These are phyloP conservation scores for Cordyceps cateniannulata DNA, from an alignment of 2,329 filamentous ascomycete species.

Conservation along the genomic window DNA sequence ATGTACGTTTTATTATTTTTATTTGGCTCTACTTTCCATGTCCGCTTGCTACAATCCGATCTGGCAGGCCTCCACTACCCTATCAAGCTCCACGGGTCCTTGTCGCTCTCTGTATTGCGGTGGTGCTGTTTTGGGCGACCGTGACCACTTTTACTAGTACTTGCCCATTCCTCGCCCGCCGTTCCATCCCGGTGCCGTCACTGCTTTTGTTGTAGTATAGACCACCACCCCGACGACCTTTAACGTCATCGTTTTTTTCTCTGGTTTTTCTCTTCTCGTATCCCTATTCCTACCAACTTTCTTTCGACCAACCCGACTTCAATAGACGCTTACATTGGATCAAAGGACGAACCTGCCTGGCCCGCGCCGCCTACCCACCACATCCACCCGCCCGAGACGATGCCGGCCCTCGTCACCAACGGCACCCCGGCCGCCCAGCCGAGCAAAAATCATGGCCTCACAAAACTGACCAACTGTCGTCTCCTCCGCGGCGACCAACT, in stretches of 20 bases:
- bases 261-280: not conserved
- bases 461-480: slow-evolving; percentile 85
- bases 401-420: slow-evolving; percentile 41
- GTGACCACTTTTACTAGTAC: slow-evolving; percentile 7
- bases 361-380: not conserved
- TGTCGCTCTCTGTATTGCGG: not conserved
- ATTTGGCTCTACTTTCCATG: not conserved
- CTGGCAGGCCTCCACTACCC: not conserved
- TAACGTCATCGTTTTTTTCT: not conserved
- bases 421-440: slow-evolving; percentile 18
- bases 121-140: slow-evolving; percentile 11
- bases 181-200: not conserved
- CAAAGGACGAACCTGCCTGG: not conserved
- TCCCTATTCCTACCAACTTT: not conserved
- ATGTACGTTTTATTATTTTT: not conserved
- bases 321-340: not conserved
- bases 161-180: not conserved
- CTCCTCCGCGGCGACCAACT: slow-evolving; percentile 63
- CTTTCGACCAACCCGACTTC: too few relatives aligned
- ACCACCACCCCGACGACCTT: not conserved
- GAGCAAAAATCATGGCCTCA: slow-evolving; percentile 49
- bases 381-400: slow-evolving; percentile 21
- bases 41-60: slow-evolving; percentile 4
- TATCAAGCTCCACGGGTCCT: not conserved
- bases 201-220: not conserved